Conservation (phyloP, 2,329 filamentous ascomycete species). For the Pseudogymnoascus sp. region DNA sequence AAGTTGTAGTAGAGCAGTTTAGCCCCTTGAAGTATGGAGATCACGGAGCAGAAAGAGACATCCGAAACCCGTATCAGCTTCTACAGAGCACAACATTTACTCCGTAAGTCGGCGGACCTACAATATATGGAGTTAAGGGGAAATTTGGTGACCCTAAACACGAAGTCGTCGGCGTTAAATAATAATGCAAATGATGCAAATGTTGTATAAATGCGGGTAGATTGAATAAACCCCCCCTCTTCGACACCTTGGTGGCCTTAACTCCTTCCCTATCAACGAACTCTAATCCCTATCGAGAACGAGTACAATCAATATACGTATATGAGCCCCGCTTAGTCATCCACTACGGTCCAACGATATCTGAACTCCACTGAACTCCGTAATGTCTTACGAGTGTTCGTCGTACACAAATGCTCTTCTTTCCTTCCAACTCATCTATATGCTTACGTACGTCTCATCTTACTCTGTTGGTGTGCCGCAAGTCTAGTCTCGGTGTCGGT, state of each 20-base stretch:
- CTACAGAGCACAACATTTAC: background rate
- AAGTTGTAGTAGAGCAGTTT: background rate
- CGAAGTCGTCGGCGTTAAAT: background rate
- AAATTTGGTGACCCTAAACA: background rate
- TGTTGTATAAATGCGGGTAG: background rate
- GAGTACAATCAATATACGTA: too few relatives aligned
- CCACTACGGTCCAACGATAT: background rate
- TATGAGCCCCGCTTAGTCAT: background rate
- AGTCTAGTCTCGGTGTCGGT: background rate
- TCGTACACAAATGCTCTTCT: background rate
- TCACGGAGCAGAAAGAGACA: background rate
- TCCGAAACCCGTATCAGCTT: background rate
- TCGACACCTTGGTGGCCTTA: background rate
- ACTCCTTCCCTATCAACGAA: background rate
- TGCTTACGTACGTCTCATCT: background rate
- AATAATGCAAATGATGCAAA: slow-evolving; percentile 6
- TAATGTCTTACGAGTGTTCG: background rate
- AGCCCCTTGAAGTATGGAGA: background rate
- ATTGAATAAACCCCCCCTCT: background rate
- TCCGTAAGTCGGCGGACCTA: background rate
- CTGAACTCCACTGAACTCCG: background rate
- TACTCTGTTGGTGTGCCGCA: background rate
- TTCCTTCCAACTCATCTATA: background rate
- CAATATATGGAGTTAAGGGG: slow-evolving; percentile 4
- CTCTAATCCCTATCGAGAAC: background rate